Percentiles rank a stretch among this genome's conserved stretches.
Evolutionary conservation across 805 yeast genomes (phyloP).

Genomic region (Candida lessepsii): DNA sequence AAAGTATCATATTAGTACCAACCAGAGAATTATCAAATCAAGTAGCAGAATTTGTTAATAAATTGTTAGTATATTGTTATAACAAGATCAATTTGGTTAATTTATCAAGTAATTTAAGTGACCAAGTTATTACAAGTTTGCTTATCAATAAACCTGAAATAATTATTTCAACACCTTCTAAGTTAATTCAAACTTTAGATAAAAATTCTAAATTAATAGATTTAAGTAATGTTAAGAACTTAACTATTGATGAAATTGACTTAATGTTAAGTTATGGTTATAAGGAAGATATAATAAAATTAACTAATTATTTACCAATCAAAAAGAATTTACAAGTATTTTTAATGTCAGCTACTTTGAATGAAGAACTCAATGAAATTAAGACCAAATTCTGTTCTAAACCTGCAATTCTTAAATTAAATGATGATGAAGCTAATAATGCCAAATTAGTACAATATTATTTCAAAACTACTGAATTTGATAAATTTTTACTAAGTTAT

Average conservation of each 20-base stretch:
- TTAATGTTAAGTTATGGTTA: slow-evolving; percentile 87
- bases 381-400: slow-evolving; percentile 76
- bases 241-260: slow-evolving; percentile 95
- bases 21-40: slow-evolving; percentile 90
- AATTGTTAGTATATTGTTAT: slow-evolving; percentile 69
- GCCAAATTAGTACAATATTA: slow-evolving; percentile 74
- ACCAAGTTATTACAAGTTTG: slow-evolving; percentile 67
- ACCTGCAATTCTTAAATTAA: slow-evolving; percentile 78
- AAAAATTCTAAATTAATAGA: slow-evolving; percentile 45
- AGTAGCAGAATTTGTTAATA: slow-evolving; percentile 67
- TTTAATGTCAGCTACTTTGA: slow-evolving; percentile 94
- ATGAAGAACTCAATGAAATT: slow-evolving; percentile 76
- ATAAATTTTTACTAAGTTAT: slow-evolving; percentile 85
- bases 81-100: slow-evolving; percentile 64
- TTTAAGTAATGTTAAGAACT: slow-evolving; percentile 56
- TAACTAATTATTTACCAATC: slow-evolving; percentile 64
- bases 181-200: slow-evolving; percentile 57
- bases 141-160: slow-evolving; percentile 76
- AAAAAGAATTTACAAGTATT: slow-evolving; percentile 81
- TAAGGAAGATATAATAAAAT: slow-evolving; percentile 72
- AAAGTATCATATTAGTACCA: slow-evolving; percentile 81
- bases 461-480: slow-evolving; percentile 83
- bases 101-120: slow-evolving; percentile 63
- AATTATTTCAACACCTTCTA: slow-evolving; percentile 83
- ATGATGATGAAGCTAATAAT: slow-evolving; percentile 58